A percentile compares a stretch with the other conserved stretches of the same genome.
Conservation (phyloP, 164 flowering plant genomes). For the Vitis cinerea region DNA sequence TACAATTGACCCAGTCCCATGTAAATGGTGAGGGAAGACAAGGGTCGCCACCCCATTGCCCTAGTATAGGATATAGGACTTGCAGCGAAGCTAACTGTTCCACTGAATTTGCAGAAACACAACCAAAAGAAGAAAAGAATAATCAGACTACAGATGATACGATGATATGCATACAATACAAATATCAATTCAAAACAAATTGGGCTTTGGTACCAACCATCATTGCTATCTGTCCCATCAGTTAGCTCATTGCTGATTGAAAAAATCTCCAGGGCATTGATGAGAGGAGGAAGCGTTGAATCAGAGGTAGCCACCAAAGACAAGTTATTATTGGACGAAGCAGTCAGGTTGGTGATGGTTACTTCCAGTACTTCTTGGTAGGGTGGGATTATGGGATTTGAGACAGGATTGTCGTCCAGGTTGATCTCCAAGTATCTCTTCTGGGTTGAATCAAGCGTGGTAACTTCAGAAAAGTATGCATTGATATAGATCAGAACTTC, state of each 20-base stretch:
- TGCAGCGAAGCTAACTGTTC: slow-evolving; percentile 26
- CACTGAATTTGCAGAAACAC: slow-evolving; percentile 13
- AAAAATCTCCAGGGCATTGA: slow-evolving; percentile 50
- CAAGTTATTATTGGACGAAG: slow-evolving; percentile 20
- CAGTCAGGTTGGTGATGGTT: slow-evolving; percentile 11
- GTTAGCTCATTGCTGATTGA: slow-evolving; percentile 14
- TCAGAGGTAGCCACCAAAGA: slow-evolving; percentile 20
- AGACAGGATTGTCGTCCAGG: slow-evolving; percentile 8
- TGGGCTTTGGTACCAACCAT: slow-evolving; percentile 23
- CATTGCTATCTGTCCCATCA: slow-evolving; percentile 31
- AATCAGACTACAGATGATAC: background rate
- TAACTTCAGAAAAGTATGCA: slow-evolving; percentile 38
- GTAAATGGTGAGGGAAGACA: slow-evolving; percentile 34
- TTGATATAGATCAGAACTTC: slow-evolving; percentile 21
- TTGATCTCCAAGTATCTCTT: slow-evolving; percentile 21
- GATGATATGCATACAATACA: too few relatives aligned
- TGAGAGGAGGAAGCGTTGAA: slow-evolving; percentile 46
- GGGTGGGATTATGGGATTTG: slow-evolving; percentile 30
- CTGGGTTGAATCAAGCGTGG: slow-evolving; percentile 8
- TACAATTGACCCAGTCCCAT: slow-evolving; percentile 51
- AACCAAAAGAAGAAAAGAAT: background rate
- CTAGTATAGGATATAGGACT: slow-evolving; percentile 12
- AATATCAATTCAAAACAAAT: background rate
- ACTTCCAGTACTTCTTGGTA: slow-evolving; percentile 17
- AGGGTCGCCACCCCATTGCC: slow-evolving; percentile 40